phyloP scores from a whole-genome alignment of 345 rosid genomes.

The Lepidium africanum region DNA sequence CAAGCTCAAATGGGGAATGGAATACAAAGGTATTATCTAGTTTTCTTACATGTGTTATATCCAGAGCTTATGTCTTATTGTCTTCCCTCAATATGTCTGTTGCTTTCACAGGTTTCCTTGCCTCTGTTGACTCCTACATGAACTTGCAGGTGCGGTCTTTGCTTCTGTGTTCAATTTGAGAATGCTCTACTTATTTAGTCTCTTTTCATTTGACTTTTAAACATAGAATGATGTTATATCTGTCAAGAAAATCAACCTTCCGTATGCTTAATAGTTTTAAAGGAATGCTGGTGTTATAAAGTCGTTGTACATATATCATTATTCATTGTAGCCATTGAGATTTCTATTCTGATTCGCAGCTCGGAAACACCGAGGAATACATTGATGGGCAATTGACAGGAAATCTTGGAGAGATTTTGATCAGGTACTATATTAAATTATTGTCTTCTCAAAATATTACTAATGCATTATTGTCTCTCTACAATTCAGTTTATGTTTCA shows the following conservation, averaged over 20 bases:
- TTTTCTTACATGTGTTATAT: background rate
- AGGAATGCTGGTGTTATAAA: background rate
- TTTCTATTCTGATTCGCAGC: slow-evolving; percentile 34
- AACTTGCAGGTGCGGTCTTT: slow-evolving; percentile 60
- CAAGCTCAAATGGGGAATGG: slow-evolving; percentile 95
- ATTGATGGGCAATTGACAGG: slow-evolving; percentile 84
- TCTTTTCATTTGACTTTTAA: background rate
- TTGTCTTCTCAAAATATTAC: background rate
- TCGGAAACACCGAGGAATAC: slow-evolving; percentile 83
- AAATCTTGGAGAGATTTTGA: slow-evolving; percentile 83
- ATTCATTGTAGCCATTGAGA: background rate
- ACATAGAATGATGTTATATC: background rate
- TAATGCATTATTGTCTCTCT: background rate
- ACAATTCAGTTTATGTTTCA: background rate
- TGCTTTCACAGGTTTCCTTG: slow-evolving; percentile 62
- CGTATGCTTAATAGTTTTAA: background rate
- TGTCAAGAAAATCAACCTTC: background rate
- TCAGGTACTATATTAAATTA: slow-evolving; percentile 40
- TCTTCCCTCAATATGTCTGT: background rate
- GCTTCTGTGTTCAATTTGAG: background rate
- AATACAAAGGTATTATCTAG: slow-evolving; percentile 52
- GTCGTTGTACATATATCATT: background rate
- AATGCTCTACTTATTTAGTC: background rate
- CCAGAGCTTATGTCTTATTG: background rate
- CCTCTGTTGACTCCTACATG: slow-evolving; percentile 96